These are phyloP conservation scores for Suhomyces chickasaworum DNA, from an alignment of 1,139 yeast species.

Conservation along the genomic window DNA sequence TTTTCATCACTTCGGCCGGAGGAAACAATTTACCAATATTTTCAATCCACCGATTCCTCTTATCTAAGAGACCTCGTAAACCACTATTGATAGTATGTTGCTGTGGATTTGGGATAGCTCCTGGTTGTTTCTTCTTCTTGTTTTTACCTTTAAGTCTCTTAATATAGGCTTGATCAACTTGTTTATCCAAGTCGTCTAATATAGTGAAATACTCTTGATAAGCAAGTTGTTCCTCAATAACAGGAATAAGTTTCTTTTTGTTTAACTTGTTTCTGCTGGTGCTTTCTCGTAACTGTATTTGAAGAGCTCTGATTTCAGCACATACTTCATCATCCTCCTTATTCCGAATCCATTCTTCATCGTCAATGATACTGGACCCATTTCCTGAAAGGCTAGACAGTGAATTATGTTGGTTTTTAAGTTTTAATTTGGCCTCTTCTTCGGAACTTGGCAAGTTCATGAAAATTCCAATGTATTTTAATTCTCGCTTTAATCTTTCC, in stretches of 20 bases:
- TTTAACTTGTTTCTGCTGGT: conserved; percentile 66
- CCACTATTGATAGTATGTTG: conserved; percentile 72
- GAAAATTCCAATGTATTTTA: conserved; percentile 87
- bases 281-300: conserved; percentile 64
- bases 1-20: conserved; percentile 67
- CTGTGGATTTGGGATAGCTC: conserved; percentile 32
- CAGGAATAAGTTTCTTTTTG: conserved; percentile 65
- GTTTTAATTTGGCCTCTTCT: conserved; percentile 30
- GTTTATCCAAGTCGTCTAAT: conserved; percentile 90
- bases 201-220: conserved; percentile 93
- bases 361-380: conserved; percentile 49
- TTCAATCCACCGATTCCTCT: conserved; percentile 84
- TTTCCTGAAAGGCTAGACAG: conserved; percentile 12
- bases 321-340: conserved; percentile 95
- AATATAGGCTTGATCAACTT: conserved; percentile 91
- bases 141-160: conserved; percentile 83
- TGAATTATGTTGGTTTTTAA: conserved; percentile 4
- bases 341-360: conserved; percentile 74
- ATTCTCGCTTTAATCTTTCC: conserved; percentile 82
- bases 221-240: conserved; percentile 88
- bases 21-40: conserved; percentile 85
- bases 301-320: conserved; percentile 75
- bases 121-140: conserved; percentile 67
- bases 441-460: conserved; percentile 55
- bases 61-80: conserved; percentile 75